These are phyloP conservation scores for Entrophospora sp. DNA, from an alignment of 192 early-diverging fungal genomes.

Conservation along the genomic window DNA sequence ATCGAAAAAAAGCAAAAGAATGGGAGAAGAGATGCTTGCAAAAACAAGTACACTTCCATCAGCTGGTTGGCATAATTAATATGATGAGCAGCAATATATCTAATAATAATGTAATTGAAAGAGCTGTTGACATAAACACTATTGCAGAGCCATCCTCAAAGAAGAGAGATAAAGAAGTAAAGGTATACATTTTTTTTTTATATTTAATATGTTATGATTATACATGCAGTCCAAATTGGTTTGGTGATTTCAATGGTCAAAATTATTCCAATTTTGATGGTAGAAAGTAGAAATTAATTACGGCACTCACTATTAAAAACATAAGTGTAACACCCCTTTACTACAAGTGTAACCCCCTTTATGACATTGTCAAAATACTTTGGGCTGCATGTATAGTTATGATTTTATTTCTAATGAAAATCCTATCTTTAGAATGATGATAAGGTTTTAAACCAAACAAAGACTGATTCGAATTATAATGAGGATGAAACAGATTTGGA, in stretches of 20 bases:
- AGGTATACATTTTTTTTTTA: background rate
- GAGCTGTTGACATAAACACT: background rate
- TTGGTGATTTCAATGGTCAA: no score
- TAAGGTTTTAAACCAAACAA: background rate
- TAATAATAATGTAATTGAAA: background rate
- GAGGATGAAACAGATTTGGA: background rate
- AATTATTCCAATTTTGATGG: no score
- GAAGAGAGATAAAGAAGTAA: background rate
- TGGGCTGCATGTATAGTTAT: no score
- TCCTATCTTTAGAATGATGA: background rate
- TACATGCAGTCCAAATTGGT: no score
- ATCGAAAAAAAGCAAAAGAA: conserved; percentile 8
- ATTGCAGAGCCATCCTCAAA: background rate
- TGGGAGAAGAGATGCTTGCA: conserved; percentile 2
- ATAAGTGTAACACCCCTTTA: no score
- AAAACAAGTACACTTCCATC: background rate
- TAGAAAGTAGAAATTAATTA: no score
- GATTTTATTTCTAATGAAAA: conserved; percentile 4
- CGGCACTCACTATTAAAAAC: no score
- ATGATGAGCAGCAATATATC: background rate
- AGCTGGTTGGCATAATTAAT: no score
- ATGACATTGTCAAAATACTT: no score
- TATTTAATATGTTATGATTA: background rate
- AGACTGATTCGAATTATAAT: background rate
- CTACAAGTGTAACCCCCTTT: no score